Conservation (phyloP, 1,284 basidiomycete genomes). For the Puccinia coronata region DNA sequence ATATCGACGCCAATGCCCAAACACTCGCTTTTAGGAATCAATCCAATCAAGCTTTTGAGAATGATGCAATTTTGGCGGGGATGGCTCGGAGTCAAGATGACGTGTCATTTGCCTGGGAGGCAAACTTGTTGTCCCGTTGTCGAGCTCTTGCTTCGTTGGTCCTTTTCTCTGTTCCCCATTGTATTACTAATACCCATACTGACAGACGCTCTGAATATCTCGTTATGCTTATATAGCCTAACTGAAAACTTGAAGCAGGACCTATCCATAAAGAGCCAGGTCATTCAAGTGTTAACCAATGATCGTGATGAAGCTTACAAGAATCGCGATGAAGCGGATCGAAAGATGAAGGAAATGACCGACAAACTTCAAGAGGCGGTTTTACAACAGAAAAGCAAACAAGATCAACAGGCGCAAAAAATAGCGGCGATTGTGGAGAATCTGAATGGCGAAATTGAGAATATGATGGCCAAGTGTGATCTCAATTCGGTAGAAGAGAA, state of each 20-base stretch:
- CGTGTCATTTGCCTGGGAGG: not conserved
- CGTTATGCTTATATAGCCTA: not conserved
- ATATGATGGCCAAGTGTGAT: not conserved
- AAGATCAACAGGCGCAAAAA: constrained; percentile 6
- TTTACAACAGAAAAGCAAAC: not conserved
- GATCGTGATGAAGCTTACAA: constrained; percentile 2
- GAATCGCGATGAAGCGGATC: not conserved
- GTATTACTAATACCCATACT: not conserved
- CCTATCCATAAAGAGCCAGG: constrained; percentile 12
- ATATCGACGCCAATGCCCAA: not conserved
- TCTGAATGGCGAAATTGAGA: not conserved
- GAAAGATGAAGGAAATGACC: constrained; percentile 14
- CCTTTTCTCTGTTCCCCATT: not conserved
- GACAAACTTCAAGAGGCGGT: constrained; percentile 8
- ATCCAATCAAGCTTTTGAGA: not conserved
- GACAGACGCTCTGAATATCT: not conserved
- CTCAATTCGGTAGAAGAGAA: not conserved
- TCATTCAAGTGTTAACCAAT: not conserved
- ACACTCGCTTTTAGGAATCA: not conserved
- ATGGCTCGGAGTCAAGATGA: not conserved
- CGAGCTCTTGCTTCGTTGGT: constrained; percentile 10
- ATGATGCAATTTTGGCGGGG: not conserved
- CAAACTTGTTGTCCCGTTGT: not conserved
- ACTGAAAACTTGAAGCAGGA: constrained; percentile 18
- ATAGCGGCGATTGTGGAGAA: constrained; percentile 23